Base-by-base conservation (phyloP, 2,329 filamentous ascomycete species). In the Stemphylium beticola region DNA sequence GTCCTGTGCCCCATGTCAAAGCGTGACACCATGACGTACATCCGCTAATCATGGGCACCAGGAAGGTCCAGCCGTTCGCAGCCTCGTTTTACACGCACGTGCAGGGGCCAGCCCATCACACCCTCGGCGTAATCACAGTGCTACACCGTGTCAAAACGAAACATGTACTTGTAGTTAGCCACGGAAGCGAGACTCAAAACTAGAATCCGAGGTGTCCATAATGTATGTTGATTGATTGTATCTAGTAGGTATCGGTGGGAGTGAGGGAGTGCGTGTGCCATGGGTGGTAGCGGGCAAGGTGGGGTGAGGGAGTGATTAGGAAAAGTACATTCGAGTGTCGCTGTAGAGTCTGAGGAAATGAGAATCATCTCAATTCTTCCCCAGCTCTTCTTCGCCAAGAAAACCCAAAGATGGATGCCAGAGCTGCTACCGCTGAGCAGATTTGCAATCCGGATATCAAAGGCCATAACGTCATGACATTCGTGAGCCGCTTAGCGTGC, bases 391-490 rank as follows among this genome's bases (percentile, higher is more conserved):
- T 58, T 60, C 59, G 56, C 57, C 53, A 53, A 53, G 39, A 58
- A 57, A 51, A 47, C 57, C 53, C 53, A 43, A 54, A 55, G 39
- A 60, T 65, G 59, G 67, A 71, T 62, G 64, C 61, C 61, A 64
- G 58, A 58, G 60, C 62, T 66, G 63, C 64, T 57, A 62, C 68
- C 64, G 33, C 64, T 57, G 59, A 63, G 65, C 65, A 68, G 55
- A 68, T 62, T 64, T 65, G 66, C 69, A 73, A 70, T 74, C 72
- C 66, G 63, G 66, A 69, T 69, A 69, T 69, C 66, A 67, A 73
- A 74, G 67, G 65, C 73, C 74, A 72, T 76, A 74, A 75, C 74
- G 70, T 76, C 73, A 71, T 76, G 66, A 76, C 67, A 62, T 65
- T 76, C 74, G 71, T 76, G 65, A 76, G 65, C 67, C 73, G 72